These are phyloP conservation scores for Diaporthe australafricana DNA, from an alignment of 2,329 filamentous ascomycete species.

Conservation along the genomic window DNA sequence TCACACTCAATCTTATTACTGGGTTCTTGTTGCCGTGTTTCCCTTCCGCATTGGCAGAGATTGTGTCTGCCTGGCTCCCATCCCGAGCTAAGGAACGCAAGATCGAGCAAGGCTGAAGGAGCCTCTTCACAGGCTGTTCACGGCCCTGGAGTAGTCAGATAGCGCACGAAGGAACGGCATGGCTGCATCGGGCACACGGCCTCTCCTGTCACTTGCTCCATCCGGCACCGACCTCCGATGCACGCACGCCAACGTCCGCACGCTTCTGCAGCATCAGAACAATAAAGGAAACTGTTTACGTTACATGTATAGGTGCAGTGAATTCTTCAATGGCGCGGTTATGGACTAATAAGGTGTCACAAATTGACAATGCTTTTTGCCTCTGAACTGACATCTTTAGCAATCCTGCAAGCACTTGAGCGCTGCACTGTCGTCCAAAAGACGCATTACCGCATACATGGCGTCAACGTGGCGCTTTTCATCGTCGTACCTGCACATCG, in stretches of 20 bases:
- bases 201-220: slow-evolving; percentile 18
- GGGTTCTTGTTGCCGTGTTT: not conserved
- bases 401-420: not conserved
- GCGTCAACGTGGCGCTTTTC: slow-evolving; percentile 7
- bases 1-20: not conserved
- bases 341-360: not conserved
- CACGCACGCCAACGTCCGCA: not conserved
- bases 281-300: not conserved
- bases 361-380: not conserved
- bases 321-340: not conserved
- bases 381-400: not conserved
- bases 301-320: not conserved
- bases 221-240: slow-evolving; percentile 22
- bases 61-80: not conserved
- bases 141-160: not conserved
- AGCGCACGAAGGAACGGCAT: slow-evolving; percentile 15
- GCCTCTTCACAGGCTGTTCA: slow-evolving; percentile 8
- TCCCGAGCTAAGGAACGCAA: not conserved
- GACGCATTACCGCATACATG: not conserved
- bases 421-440: not conserved
- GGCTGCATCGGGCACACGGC: not conserved
- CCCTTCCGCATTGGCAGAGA: not conserved
- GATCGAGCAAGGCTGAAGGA: not conserved
- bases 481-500: slow-evolving; percentile 12
- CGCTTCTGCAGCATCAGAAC: no score